Base-by-base conservation (phyloP, 768 basidiomycete genomes). In the Thelephora aurantiotincta region DNA sequence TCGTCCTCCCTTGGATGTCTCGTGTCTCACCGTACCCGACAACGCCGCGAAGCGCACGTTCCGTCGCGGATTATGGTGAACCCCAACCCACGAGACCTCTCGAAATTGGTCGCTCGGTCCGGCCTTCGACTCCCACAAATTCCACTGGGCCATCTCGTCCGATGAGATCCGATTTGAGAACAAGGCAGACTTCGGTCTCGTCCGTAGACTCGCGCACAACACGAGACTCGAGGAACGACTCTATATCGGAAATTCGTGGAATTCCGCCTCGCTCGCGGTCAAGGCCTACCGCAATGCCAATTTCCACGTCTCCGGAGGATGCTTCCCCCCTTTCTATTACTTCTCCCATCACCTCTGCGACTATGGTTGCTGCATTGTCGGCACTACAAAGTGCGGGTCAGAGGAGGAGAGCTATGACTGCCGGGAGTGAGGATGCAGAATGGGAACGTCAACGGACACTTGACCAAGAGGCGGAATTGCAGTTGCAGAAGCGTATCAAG, bases 361-460 rank as follows among this genome's bases (percentile, higher is more conserved):
- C 69, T 43, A 30, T 30, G 26, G 5, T 4, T 9, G 78, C 72
- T 14, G 82, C 73, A 12, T 64, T 87, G 57, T 75, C 81, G 48
- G 82, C 84, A 19, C 88, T 88, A 60, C 75, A 78, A 57, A 71
- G 73, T 45, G 77, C 78, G 3, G 78, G 76, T 38, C 65, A 69
- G n/a, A 69, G 78, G 52, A 77, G 50, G 41, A 51, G 77, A 35
- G 71, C 68, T 12, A 70, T 70, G 60, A 67, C 69, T 12, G 69
- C 73, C 47, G 80, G 72, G 18, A 75, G 72, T 30, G 68, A 66
- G 11, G 78, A 80, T 41, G 58, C 61, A 35, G 74, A 78, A 37
- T 73, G 78, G 55, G 72, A 75, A 54, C 64, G 68, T 50, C 77
- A 79, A 56, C 68, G 75, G 51, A 71, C 74, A 53, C 66, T 67